phyloP scores from a whole-genome alignment of 805 yeast species.

The Ascoidea rubescens region DNA sequence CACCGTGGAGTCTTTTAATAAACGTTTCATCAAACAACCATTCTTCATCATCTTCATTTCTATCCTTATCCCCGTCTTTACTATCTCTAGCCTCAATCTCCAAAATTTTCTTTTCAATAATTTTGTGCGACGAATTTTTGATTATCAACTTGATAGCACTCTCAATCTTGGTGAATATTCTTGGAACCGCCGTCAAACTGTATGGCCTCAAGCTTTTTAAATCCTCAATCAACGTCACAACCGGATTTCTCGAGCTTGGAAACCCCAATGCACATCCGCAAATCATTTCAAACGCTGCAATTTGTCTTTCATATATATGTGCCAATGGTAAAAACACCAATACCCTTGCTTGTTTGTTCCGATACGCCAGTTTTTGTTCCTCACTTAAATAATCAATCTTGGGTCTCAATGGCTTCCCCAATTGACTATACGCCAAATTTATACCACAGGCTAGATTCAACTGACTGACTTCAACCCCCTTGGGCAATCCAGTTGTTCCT shows the following conservation, averaged over 20 bases:
- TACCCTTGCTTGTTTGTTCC: constrained; percentile 20
- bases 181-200: constrained; percentile 34
- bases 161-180: constrained; percentile 39
- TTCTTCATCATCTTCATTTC: constrained; percentile 6
- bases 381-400: constrained; percentile 17
- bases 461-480: constrained; percentile 50
- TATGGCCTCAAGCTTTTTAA: constrained; percentile 31
- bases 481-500: constrained; percentile 69
- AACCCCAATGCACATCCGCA: constrained; percentile 28
- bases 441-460: constrained; percentile 28
- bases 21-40: constrained; percentile 21
- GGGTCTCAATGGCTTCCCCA: constrained; percentile 10
- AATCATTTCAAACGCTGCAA: constrained; percentile 19
- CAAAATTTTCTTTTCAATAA: not conserved
- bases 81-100: constrained; percentile 8
- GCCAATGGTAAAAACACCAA: constrained; percentile 37
- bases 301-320: constrained; percentile 36
- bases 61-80: constrained; percentile 1
- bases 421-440: constrained; percentile 9
- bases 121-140: constrained; percentile 8
- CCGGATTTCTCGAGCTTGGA: constrained; percentile 28
- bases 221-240: constrained; percentile 35
- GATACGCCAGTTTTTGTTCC: constrained; percentile 4
- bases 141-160: constrained; percentile 30
- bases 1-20: constrained; percentile 18